phyloP scores from a whole-genome alignment of 78 protist genomes.

The Dictyostelium brefeldianum region DNA sequence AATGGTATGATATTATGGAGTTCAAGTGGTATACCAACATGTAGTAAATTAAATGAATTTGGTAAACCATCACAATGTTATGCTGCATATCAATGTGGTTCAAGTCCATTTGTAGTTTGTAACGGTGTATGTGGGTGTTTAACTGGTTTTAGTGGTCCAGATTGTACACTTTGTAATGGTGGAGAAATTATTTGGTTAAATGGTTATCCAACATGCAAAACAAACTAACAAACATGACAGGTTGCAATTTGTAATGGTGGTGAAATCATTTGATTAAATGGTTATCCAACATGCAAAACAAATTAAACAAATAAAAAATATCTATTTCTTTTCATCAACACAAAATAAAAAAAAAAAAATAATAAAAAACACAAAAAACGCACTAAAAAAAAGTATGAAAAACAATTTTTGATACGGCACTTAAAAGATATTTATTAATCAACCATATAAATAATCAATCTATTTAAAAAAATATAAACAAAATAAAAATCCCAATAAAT shows the following conservation, averaged over 20 bases:
- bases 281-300: neutral
- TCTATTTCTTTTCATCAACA: no score
- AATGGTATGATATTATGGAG: slow-evolving; percentile 5
- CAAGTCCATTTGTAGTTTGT: neutral
- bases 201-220: slow-evolving; percentile 30
- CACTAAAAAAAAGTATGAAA: no score
- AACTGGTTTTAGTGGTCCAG: neutral
- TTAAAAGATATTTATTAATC: no score
- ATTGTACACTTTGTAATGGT: slow-evolving; percentile 23
- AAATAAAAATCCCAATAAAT: no score
- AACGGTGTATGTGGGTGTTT: slow-evolving; percentile 10
- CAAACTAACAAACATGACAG: no score
- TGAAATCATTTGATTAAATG: neutral
- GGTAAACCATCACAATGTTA: slow-evolving; percentile 3
- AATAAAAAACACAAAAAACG: no score
- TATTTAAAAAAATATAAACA: no score
- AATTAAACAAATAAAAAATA: no score
- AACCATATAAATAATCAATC: no score
- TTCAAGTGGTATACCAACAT: neutral
- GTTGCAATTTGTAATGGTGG: slow-evolving; percentile 23
- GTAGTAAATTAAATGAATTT: neutral
- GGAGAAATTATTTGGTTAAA: neutral
- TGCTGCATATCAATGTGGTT: neutral
- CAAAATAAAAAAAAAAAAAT: no score
- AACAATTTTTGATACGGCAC: no score